phyloP scores from a whole-genome alignment of 2,329 filamentous ascomycete genomes.

The Stagonosporopsis rhizophila region DNA sequence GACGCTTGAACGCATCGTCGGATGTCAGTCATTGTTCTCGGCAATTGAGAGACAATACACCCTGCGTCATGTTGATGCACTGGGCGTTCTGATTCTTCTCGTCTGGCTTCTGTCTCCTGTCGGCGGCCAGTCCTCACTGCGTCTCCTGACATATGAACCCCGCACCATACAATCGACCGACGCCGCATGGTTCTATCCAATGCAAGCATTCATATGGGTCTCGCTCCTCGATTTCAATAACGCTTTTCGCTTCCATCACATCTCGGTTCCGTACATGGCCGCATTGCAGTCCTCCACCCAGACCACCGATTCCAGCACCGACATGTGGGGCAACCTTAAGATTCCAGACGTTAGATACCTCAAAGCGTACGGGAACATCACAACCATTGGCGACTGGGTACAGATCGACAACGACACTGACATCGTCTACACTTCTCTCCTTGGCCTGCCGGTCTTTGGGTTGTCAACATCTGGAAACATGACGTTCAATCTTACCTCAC shows the following conservation, averaged over 20 bases:
- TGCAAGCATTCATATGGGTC: neutral
- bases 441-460: neutral
- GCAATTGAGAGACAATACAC: constrained; percentile 17
- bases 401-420: neutral
- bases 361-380: neutral
- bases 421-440: neutral
- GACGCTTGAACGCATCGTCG: constrained; percentile 20
- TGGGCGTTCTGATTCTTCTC: neutral
- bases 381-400: too few species aligned
- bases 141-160: neutral
- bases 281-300: neutral
- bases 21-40: constrained; percentile 20
- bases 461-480: neutral
- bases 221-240: neutral
- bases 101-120: neutral
- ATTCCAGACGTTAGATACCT: neutral
- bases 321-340: neutral
- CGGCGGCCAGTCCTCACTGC: neutral
- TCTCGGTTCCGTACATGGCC: neutral
- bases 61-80: constrained; percentile 5
- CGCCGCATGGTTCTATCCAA: neutral
- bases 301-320: neutral
- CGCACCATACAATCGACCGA: neutral
- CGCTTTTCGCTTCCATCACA: too few species aligned
- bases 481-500: neutral